These are phyloP conservation scores for slime mould (Dictyostelium discoideum) DNA, from an alignment of 78 protist genomes.

Conservation along the genomic window DNA sequence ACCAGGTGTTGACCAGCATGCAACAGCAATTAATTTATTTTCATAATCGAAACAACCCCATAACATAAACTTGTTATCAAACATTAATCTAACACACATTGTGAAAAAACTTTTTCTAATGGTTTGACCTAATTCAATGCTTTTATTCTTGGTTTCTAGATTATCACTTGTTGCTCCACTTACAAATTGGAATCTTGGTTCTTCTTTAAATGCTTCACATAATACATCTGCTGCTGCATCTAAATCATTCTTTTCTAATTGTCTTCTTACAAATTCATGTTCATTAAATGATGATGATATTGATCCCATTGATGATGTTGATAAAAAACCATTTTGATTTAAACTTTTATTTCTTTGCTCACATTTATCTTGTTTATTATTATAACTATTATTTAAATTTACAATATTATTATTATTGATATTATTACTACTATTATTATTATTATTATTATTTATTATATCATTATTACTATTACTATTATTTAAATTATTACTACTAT, in stretches of 20 bases:
- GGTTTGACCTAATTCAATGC: background rate
- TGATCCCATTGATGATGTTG: background rate
- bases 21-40: slow-evolving; percentile 28
- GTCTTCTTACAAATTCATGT: slow-evolving; percentile 31
- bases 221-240: background rate
- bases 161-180: background rate
- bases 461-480: background rate
- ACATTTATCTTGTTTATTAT: background rate
- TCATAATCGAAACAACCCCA: slow-evolving; percentile 57
- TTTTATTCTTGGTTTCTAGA: background rate
- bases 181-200: slow-evolving; percentile 47
- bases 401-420: background rate
- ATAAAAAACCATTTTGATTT: background rate
- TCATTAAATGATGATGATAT: background rate
- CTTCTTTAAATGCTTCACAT: slow-evolving; percentile 16
- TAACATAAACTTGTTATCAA: slow-evolving; percentile 13
- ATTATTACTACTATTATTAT: too few species aligned
- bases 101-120: slow-evolving; percentile 31
- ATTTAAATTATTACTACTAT: background rate
- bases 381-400: background rate
- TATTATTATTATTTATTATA: background rate
- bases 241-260: slow-evolving; percentile 31
- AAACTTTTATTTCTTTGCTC: background rate
- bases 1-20: slow-evolving; percentile 65
- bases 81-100: slow-evolving; percentile 23